Percentiles rank a stretch among this genome's conserved stretches.
Conservation (phyloP, 441 rosid species). For the Euphorbia celastroides region DNA sequence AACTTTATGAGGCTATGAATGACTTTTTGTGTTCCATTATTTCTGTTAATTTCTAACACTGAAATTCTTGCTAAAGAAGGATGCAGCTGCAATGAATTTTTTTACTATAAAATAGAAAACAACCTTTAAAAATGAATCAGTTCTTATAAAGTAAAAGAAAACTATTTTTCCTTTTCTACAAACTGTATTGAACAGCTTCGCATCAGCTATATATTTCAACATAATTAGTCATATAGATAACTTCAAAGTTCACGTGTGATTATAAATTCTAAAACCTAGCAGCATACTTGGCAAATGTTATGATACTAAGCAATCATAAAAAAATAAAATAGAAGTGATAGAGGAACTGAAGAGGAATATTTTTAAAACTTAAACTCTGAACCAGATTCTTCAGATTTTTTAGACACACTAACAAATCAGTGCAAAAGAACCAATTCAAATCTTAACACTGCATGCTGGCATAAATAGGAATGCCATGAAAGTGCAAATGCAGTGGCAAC, state of each 20-base stretch:
- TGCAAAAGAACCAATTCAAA: background rate
- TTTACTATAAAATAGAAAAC: background rate
- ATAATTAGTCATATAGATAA: background rate
- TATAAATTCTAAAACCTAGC: background rate
- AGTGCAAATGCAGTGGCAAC: background rate
- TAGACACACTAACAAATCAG: background rate
- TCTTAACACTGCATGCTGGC: background rate
- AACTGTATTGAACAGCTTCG: background rate
- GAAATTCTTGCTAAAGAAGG: background rate
- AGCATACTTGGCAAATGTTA: background rate
- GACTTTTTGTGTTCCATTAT: background rate
- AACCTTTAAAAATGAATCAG: background rate
- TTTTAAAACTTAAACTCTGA: background rate
- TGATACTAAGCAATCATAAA: background rate
- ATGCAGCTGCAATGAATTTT: background rate
- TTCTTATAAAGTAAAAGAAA: background rate
- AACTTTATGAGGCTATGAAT: background rate
- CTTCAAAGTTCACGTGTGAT: background rate
- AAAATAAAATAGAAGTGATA: background rate
- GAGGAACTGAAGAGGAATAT: background rate
- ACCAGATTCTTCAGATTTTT: background rate
- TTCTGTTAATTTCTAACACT: background rate
- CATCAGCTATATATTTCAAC: background rate
- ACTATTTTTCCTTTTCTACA: background rate
- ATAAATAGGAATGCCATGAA: conserved; percentile 4